These are phyloP conservation scores for Fomitopsis schrenkii DNA, from an alignment of 1,284 basidiomycete genomes.

Conservation along the genomic window DNA sequence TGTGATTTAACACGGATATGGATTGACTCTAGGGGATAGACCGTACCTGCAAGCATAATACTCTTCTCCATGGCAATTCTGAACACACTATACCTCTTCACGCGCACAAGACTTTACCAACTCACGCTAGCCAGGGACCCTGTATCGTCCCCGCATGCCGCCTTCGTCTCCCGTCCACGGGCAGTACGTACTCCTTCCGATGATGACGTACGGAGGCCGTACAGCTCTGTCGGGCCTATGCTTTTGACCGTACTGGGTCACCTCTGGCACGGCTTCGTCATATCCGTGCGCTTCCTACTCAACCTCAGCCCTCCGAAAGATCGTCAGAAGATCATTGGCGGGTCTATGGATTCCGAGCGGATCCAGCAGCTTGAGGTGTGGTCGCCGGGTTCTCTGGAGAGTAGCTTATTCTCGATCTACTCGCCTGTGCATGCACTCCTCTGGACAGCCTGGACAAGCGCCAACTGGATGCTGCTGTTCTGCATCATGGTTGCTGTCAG, in stretches of 20 bases:
- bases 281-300: constrained; percentile 63
- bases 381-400: constrained; percentile 70
- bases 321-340: constrained; percentile 29
- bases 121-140: constrained; percentile 57
- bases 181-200: constrained; percentile 23
- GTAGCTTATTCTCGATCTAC: constrained; percentile 67
- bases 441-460: constrained; percentile 65
- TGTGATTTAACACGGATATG: not conserved
- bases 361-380: constrained; percentile 76
- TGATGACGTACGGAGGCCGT: constrained; percentile 33
- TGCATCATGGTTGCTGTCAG: constrained; percentile 61
- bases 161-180: constrained; percentile 45
- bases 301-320: constrained; percentile 52
- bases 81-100: constrained; percentile 64
- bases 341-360: constrained; percentile 28
- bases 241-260: constrained; percentile 23
- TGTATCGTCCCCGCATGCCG: constrained; percentile 62
- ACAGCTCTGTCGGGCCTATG: constrained; percentile 27
- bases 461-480: constrained; percentile 72
- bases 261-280: constrained; percentile 46
- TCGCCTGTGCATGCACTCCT: constrained; percentile 71
- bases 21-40: constrained; percentile 34
- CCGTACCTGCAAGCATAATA: constrained; percentile 51
- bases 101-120: constrained; percentile 61
- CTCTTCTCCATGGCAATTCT: constrained; percentile 47